Evolutionary conservation across 768 basidiomycete species (phyloP).

Genomic region (Psilocybe tampanensis): DNA sequence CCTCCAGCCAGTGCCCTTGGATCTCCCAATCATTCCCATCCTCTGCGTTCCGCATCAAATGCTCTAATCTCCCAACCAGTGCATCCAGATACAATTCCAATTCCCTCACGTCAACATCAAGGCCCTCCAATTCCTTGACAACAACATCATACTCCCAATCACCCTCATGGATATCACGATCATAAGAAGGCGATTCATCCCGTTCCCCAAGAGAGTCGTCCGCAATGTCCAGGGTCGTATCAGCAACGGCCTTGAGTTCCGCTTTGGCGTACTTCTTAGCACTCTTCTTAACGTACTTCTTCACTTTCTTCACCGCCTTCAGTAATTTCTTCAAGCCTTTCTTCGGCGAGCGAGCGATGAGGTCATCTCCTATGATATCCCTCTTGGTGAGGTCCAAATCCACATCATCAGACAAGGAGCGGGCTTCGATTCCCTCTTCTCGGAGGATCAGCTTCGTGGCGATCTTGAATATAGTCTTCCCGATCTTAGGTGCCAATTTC

Average conservation of each 20-base stretch:
- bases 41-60: no score
- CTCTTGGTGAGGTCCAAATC: no score
- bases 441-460: slow-evolving; percentile 1
- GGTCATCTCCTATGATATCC: slow-evolving; percentile 3
- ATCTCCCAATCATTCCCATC: no score
- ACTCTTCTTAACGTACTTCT: background rate
- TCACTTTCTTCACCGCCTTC: background rate
- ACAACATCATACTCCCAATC: background rate
- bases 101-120: background rate
- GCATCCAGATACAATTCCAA: background rate
- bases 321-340: background rate
- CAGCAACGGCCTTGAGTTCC: background rate
- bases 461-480: background rate
- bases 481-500: background rate
- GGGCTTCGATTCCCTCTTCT: background rate
- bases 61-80: background rate
- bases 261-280: background rate
- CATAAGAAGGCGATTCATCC: no score
- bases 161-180: background rate
- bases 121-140: background rate
- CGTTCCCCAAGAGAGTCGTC: background rate
- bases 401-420: no score
- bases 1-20: no score
- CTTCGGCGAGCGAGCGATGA: background rate
- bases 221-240: background rate